Base-by-base conservation (phyloP, 1,284 basidiomycete species). In the Ceratobasidium sp. region DNA sequence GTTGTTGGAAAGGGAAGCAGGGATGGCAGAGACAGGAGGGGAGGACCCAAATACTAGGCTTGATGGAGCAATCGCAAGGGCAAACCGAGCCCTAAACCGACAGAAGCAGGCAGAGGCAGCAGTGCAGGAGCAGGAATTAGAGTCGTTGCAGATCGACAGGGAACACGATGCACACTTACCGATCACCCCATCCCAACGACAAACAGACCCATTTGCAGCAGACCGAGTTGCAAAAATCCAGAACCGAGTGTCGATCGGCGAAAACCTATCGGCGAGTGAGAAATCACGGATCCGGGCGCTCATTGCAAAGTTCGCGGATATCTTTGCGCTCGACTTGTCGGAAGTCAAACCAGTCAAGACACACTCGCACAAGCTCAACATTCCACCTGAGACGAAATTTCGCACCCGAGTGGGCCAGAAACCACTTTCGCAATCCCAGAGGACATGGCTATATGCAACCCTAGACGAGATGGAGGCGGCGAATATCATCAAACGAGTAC, bases 391-490 rank as follows among this genome's bases (percentile, higher is more conserved):
- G 4, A 58, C 69, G 0, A 70, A 27, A 13, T 72, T 74, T 56
- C 56, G 39, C 8, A 57, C 25, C 4, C 46, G 33, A 21, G 56
- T 71, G 0, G 19, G 49, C 4, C 71, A 72, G 74, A 72, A 70
- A 11, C 72, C 75, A 0, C 69, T 78, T 0, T 76, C 74, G 11
- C 74, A 72, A 54, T 74, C 76, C 8, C 77, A 80, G 69, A 57
- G 67, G 2, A 60, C 69, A 16, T 79, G 73, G 69, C 64, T 79
- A 4, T 64, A 77, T 36, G 62, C 72, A 2, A 74, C 74, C 5
- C 58, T 80, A 1, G 76, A 79, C 39, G 70, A 77, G 30, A 73
- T 81, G 73, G 52, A 77, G 2, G 74, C 71, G 3, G 77, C 78
- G 0, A 76, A 72, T 1, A 75, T 79, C 21, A 76, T 80, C 14